Evolutionary conservation across 148 eudicot genomes (phyloP), one percentile per base, ranked within the genome.

Genomic region (Chenopodium formosanum): DNA sequence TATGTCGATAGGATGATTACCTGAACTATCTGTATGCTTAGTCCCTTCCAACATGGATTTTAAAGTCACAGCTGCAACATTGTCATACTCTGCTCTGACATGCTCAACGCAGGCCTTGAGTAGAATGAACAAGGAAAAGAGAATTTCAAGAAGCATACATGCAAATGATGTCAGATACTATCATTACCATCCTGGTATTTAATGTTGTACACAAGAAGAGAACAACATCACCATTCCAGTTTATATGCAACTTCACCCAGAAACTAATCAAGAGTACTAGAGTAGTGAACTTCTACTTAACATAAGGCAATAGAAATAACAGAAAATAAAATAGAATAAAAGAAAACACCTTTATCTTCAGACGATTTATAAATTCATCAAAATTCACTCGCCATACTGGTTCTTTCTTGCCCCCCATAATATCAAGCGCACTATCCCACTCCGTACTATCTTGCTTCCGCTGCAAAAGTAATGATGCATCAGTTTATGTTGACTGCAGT

Each of bases 321-420:
- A 50, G 14, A 50, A 50, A 50, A 50, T 10, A 50, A 11, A 50
- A 50, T 10, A 9, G 12, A 2, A 10, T 2, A 50, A 3, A 44
- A 17, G 25, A 75, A 58, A 56, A 34, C 77, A 92, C 97, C 97
- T 94, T 94, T 68, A 86, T 88, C 82, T 90, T 84, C 69, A 92
- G 84, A 63, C 85, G 85, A 82, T 92, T 88, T 27, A 91, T 83
- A 82, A 92, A 89, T 85, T 96, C 99, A 73, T 96, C 95, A 82
- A 90, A 91, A 85, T 96, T 92, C 25, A 91, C 97, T 73, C 95
- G 92, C 99, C 99, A 96, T 66, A 91, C 81, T 62, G 94, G 88
- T 84, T 96, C 98, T 83, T 88, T 90, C 64, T 85, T 75, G 83
- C 56, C 62, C 83, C 84, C 85, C 78, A 76, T n/a, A 58, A 74